A percentile compares a stretch with the other conserved stretches of the same genome.
These are phyloP conservation scores for Grifola frondosa DNA, from an alignment of 1,284 basidiomycete species.

Conservation along the genomic window DNA sequence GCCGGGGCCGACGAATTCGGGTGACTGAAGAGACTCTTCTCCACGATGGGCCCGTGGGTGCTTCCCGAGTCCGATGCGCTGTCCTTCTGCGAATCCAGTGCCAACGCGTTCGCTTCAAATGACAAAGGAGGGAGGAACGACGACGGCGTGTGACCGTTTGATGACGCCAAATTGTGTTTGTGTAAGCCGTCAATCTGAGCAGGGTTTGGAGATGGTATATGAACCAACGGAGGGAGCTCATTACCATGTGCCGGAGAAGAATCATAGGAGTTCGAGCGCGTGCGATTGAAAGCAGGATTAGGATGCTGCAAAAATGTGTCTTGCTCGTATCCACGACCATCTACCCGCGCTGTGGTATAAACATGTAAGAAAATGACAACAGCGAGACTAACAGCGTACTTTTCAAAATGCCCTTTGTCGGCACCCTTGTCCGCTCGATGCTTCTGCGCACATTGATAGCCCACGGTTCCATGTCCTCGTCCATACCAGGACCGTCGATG, in stretches of 20 bases:
- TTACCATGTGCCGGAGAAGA: constrained; percentile 48
- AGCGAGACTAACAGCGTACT: constrained; percentile 47
- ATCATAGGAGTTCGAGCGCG: constrained; percentile 81
- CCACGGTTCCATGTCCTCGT: constrained; percentile 68
- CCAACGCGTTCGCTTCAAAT: constrained; percentile 46
- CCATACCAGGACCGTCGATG: constrained; percentile 43
- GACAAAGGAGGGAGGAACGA: constrained; percentile 58
- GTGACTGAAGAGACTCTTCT: constrained; percentile 62
- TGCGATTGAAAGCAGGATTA: constrained; percentile 47
- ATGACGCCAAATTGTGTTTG: constrained; percentile 55
- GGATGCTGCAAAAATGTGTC: constrained; percentile 47
- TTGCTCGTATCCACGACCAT: constrained; percentile 65
- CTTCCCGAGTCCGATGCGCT: constrained; percentile 27
- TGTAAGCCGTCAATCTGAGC: constrained; percentile 85
- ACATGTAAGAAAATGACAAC: constrained; percentile 23
- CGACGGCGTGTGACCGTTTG: constrained; percentile 25
- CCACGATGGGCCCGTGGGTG: constrained; percentile 27
- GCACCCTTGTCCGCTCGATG: constrained; percentile 61
- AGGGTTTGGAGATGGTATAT: constrained; percentile 77
- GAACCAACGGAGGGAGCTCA: constrained; percentile 73
- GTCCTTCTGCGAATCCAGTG: constrained; percentile 38
- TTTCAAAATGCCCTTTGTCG: constrained; percentile 88
- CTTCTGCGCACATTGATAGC: constrained; percentile 67
- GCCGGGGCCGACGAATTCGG: constrained; percentile 89
- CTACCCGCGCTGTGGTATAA: constrained; percentile 37